Percentiles rank a stretch among this genome's conserved stretches.
Conservation (phyloP, 768 basidiomycete species). For the Leucosporidium scottii region DNA sequence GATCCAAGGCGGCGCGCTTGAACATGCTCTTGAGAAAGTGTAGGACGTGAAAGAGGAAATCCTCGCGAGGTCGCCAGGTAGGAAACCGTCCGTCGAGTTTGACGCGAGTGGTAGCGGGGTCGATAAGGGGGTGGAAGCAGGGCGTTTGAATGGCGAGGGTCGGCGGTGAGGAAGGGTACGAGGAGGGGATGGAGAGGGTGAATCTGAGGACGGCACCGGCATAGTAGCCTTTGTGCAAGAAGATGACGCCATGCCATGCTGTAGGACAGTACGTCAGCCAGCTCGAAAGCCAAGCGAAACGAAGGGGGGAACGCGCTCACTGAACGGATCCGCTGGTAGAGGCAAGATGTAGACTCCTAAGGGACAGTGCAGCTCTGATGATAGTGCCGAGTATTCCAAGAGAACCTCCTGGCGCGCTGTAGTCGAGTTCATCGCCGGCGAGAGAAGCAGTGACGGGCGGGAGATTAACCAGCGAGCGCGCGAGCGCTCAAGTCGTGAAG, state of each 20-base stretch:
- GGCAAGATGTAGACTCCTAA: conserved; percentile 12
- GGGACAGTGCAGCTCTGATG: neutral
- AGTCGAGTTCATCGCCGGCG: neutral
- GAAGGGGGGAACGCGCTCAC: neutral
- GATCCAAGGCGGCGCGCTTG: conserved; percentile 22
- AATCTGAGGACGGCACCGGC: conserved; percentile 13
- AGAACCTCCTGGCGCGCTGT: conserved; percentile 11
- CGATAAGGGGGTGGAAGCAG: conserved; percentile 31
- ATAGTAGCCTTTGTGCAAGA: conserved; percentile 27
- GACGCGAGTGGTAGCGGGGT: conserved; percentile 18
- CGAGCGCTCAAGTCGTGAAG: too few relatives aligned
- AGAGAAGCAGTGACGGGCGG: neutral
- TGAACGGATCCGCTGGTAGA: conserved; percentile 1
- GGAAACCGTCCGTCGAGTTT: conserved; percentile 17
- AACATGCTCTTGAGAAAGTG: conserved; percentile 24
- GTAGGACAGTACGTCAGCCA: neutral
- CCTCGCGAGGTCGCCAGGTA: conserved; percentile 18
- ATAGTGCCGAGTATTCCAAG: conserved; percentile 11
- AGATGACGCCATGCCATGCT: conserved; percentile 20
- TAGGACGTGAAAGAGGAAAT: conserved; percentile 19
- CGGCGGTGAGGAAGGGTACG: conserved; percentile 10
- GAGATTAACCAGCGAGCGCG: too few relatives aligned
- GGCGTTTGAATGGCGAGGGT: conserved; percentile 12
- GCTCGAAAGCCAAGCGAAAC: neutral
- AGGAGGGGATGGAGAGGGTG: conserved; percentile 19